These are phyloP conservation scores for Chalciporus pseudorubinellus DNA, from an alignment of 768 basidiomycete species.

Conservation along the genomic window DNA sequence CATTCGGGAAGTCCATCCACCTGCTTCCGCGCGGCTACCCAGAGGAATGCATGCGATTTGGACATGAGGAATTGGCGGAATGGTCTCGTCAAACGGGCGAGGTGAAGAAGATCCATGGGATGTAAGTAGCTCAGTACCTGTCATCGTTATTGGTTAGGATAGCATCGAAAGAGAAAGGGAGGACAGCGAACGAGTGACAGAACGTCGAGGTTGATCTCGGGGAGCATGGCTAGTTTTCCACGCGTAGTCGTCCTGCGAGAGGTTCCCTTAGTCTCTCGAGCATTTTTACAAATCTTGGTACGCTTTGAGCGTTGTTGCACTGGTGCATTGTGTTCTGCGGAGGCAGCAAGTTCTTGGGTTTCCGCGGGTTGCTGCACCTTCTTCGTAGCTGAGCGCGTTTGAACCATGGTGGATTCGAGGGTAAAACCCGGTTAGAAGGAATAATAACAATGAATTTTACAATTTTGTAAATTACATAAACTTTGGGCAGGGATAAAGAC, in stretches of 20 bases:
- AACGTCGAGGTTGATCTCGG: conserved; percentile 22
- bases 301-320: no score
- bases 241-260: background rate
- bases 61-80: conserved; percentile 37
- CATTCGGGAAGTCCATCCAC: conserved; percentile 39
- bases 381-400: no score
- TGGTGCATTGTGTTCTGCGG: no score
- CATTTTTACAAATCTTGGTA: no score
- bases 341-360: no score
- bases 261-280: background rate
- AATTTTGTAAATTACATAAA: no score
- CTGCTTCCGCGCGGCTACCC: conserved; percentile 25
- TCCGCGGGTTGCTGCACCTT: no score
- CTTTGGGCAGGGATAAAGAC: no score
- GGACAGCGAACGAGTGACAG: background rate
- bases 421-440: no score
- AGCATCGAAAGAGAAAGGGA: background rate
- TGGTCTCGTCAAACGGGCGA: conserved; percentile 37
- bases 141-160: background rate
- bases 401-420: no score
- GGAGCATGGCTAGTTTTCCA: conserved; percentile 21
- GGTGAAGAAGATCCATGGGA: conserved; percentile 39
- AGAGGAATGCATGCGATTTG: conserved; percentile 25
- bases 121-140: conserved; percentile 40
- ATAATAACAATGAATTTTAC: no score